Conservation (phyloP, 805 yeast genomes). For the Wickerhamomyces silvicola region DNA sequence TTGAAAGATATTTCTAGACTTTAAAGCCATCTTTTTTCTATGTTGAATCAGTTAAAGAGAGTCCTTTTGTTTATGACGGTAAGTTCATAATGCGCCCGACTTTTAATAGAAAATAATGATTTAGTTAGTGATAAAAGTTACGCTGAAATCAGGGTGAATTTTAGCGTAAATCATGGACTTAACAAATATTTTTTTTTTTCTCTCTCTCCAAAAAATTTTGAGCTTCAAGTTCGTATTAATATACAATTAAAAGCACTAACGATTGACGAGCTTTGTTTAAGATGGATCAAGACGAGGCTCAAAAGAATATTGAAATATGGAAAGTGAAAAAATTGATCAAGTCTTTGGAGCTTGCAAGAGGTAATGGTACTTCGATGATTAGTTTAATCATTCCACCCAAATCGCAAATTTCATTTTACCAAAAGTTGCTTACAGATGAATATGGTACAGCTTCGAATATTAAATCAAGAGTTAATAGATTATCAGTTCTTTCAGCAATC, state of each 20-base stretch:
- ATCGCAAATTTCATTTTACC: constrained; percentile 83
- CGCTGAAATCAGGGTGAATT: too few species aligned
- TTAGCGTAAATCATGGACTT: too few species aligned
- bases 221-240: too few species aligned
- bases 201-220: too few species aligned
- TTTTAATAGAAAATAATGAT: too few species aligned
- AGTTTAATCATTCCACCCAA: constrained; percentile 93
- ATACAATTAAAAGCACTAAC: not conserved
- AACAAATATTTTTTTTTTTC: too few species aligned
- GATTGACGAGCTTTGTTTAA: not conserved
- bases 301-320: constrained; percentile 98
- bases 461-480: constrained; percentile 94
- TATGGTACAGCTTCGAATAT: constrained; percentile 98
- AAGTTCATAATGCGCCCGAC: too few species aligned
- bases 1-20: constrained; percentile 21
- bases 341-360: constrained; percentile 84
- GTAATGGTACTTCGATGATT: constrained; percentile 99
- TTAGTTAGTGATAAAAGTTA: too few species aligned
- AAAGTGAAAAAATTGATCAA: constrained; percentile 93
- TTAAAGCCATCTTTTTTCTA: constrained; percentile 15
- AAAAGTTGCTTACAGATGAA: constrained; percentile 93
- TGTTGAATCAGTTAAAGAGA: too few species aligned
- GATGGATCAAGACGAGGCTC: constrained; percentile 64
- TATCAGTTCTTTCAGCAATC: constrained; percentile 92
- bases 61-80: too few species aligned